These are phyloP conservation scores for Claviceps purpurea DNA, from an alignment of 2,329 filamentous ascomycete species.

Conservation along the genomic window DNA sequence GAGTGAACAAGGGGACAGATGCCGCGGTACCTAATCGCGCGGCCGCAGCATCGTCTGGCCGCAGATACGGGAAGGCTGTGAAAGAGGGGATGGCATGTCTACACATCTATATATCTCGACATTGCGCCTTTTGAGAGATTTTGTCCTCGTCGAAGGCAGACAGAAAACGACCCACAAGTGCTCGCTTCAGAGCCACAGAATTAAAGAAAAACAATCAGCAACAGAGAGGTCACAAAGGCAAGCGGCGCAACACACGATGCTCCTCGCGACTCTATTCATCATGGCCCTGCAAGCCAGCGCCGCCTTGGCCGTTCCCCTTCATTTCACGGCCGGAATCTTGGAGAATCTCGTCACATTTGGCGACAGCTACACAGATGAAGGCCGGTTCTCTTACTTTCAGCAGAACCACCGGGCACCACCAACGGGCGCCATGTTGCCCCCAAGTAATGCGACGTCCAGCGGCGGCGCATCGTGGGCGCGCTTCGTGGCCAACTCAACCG, in stretches of 20 bases:
- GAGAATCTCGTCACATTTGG: slow-evolving; percentile 55
- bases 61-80: too few species aligned
- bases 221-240: background rate
- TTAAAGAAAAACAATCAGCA: too few species aligned
- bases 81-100: too few species aligned
- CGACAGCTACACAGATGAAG: slow-evolving; percentile 66
- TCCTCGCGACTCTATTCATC: background rate
- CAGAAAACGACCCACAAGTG: too few species aligned
- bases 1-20: too few species aligned
- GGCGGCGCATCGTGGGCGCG: slow-evolving; percentile 59
- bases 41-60: too few species aligned
- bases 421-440: slow-evolving; percentile 34
- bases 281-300: background rate
- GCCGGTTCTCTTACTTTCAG: slow-evolving; percentile 49
- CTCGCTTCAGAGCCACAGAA: background rate
- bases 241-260: background rate
- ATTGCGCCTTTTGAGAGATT: too few species aligned
- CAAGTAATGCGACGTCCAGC: slow-evolving; percentile 39
- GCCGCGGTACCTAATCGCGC: too few species aligned
- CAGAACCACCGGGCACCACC: slow-evolving; percentile 49
- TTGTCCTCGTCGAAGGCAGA: too few species aligned
- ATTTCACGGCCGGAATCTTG: background rate
- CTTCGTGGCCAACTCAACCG: slow-evolving; percentile 47
- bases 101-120: too few species aligned
- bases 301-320: background rate